Conservation (phyloP, 1,139 yeast genomes). For the Yamadazyma kanchanaburiensis region DNA sequence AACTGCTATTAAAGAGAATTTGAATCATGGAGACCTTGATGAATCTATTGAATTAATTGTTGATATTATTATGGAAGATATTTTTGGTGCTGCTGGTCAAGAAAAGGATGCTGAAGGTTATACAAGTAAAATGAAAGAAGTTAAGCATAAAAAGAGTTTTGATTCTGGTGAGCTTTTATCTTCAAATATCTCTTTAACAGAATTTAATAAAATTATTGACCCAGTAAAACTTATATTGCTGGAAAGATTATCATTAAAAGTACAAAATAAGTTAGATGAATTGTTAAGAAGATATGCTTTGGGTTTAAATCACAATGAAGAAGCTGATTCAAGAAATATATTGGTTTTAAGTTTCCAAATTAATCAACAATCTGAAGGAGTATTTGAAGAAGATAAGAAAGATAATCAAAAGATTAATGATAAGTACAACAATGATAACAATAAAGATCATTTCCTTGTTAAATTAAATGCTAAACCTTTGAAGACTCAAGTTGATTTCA, state of each 20-base stretch:
- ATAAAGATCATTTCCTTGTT: constrained; percentile 66
- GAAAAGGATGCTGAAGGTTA: constrained; percentile 96
- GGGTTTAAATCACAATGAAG: constrained; percentile 74
- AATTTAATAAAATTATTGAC: constrained; percentile 57
- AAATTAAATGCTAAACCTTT: constrained; percentile 58
- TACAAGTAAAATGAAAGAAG: constrained; percentile 83
- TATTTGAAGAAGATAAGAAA: constrained; percentile 12
- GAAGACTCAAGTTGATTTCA: constrained; percentile 49
- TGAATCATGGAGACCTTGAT: constrained; percentile 74
- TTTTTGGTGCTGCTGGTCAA: constrained; percentile 88
- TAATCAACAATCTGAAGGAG: constrained; percentile 50
- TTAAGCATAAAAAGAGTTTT: constrained; percentile 81
- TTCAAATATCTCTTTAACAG: constrained; percentile 55
- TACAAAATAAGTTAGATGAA: constrained; percentile 77
- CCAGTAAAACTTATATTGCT: constrained; percentile 69
- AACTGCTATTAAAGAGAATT: constrained; percentile 42
- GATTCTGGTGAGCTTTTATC: constrained; percentile 84
- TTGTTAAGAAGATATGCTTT: constrained; percentile 69
- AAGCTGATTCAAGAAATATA: constrained; percentile 55
- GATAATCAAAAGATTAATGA: constrained; percentile 12
- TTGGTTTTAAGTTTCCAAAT: constrained; percentile 74
- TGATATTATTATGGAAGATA: constrained; percentile 84
- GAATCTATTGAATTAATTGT: constrained; percentile 60
- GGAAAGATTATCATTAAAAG: constrained; percentile 64
- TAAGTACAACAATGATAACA: constrained; percentile 11